These are phyloP conservation scores for Apiotrichum porosum DNA, from an alignment of 1,284 basidiomycete genomes.

Conservation along the genomic window DNA sequence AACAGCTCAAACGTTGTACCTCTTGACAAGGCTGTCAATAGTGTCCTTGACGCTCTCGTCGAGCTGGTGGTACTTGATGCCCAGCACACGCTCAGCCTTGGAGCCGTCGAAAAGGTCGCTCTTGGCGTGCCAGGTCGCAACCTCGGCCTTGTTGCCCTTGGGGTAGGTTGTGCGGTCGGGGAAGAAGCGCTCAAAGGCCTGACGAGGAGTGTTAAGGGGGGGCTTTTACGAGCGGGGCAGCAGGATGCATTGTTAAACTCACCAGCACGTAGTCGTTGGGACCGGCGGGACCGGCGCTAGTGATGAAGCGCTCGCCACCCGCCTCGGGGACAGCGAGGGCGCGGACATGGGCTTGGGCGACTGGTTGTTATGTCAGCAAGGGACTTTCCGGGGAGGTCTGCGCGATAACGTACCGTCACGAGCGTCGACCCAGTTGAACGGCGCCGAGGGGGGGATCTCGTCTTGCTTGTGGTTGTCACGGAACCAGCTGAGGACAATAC, in stretches of 20 bases:
- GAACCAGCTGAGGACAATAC: conserved; percentile 45
- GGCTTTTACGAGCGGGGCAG: too few species aligned
- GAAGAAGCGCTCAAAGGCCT: conserved; percentile 29
- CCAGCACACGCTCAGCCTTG: conserved; percentile 37
- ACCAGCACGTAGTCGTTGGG: conserved; percentile 37
- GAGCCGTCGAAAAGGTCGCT: conserved; percentile 26
- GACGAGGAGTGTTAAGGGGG: too few species aligned
- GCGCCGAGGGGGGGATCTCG: conserved; percentile 34
- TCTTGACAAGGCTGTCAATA: conserved; percentile 31
- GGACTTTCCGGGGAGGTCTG: not conserved
- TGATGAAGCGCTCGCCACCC: conserved; percentile 59
- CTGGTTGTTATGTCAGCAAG: too few species aligned
- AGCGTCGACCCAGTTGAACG: conserved; percentile 57
- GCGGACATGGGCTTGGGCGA: conserved; percentile 58
- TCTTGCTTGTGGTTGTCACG: conserved; percentile 47
- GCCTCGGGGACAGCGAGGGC: conserved; percentile 58
- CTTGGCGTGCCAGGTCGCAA: conserved; percentile 20
- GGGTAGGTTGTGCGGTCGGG: conserved; percentile 34
- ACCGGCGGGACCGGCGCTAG: conserved; percentile 45
- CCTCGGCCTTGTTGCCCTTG: conserved; percentile 30
- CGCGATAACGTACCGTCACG: conserved; percentile 45
- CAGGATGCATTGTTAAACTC: too few species aligned
- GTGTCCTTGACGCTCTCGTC: conserved; percentile 36
- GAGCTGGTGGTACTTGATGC: conserved; percentile 35
- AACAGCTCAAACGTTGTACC: conserved; percentile 17